Percentiles rank a stretch among this genome's conserved stretches.
Conservation (phyloP, 2,329 filamentous ascomycete genomes). For the Hypocrella siamensis region DNA sequence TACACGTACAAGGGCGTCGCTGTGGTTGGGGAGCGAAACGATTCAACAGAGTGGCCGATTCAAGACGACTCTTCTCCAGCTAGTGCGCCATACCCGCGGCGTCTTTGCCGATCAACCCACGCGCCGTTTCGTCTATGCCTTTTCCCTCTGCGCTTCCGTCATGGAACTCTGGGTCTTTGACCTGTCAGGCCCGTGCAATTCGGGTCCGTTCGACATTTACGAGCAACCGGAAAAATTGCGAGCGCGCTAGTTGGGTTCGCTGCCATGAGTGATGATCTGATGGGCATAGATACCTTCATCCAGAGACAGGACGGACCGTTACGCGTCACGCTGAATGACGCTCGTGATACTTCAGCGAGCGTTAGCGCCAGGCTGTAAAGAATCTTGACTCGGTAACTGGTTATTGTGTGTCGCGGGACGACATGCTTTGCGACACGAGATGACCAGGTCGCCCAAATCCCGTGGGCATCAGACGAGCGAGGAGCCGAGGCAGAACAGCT, state of each 20-base stretch:
- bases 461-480: slow-evolving; percentile 2
- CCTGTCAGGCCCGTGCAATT: slow-evolving; percentile 8
- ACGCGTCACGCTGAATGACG: slow-evolving; percentile 2
- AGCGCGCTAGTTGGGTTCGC: slow-evolving; percentile 7
- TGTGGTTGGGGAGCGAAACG: slow-evolving; percentile 8
- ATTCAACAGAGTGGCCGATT: slow-evolving; percentile 4
- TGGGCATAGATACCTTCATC: slow-evolving; percentile 6
- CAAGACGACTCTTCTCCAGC: slow-evolving; percentile 7
- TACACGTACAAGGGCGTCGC: slow-evolving; percentile 9
- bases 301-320: slow-evolving; percentile 1
- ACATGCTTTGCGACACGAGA: slow-evolving; percentile 6
- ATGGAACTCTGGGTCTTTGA: slow-evolving; percentile 11
- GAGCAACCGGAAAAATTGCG: slow-evolving; percentile 6
- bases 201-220: slow-evolving; percentile 6
- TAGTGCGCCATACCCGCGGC: slow-evolving; percentile 6
- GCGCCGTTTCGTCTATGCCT: slow-evolving; percentile 8
- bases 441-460: slow-evolving; percentile 8
- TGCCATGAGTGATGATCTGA: slow-evolving; percentile 6
- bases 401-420: slow-evolving; percentile 7
- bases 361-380: slow-evolving; percentile 1
- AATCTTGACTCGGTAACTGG: slow-evolving; percentile 4
- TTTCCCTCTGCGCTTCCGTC: slow-evolving; percentile 2
- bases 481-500: slow-evolving; percentile 6
- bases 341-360: slow-evolving; percentile 1
- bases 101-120: slow-evolving; percentile 8